A percentile compares a stretch with the other conserved stretches of the same genome.
These are phyloP conservation scores for Suillus subluteus DNA, from an alignment of 768 basidiomycete species.

Conservation along the genomic window DNA sequence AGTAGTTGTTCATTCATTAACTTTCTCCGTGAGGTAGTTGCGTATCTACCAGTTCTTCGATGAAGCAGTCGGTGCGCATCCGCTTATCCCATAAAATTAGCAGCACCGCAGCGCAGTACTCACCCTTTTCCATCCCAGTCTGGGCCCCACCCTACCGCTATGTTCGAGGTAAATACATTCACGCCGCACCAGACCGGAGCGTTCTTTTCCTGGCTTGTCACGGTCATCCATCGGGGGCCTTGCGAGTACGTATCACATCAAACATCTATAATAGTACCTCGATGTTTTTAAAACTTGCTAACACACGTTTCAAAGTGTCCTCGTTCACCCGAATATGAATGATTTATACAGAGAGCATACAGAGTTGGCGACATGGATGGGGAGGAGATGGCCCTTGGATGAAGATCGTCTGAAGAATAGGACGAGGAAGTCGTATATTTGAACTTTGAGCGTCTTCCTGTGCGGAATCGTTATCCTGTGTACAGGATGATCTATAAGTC, in stretches of 20 bases:
- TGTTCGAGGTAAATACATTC: slow-evolving; percentile 74
- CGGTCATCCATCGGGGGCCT: slow-evolving; percentile 60
- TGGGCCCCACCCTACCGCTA: slow-evolving; percentile 71
- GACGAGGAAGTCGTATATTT: neutral
- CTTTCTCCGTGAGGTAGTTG: slow-evolving; percentile 41
- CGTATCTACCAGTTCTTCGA: slow-evolving; percentile 66
- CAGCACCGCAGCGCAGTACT: neutral
- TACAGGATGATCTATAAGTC: neutral
- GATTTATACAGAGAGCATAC: slow-evolving; percentile 61
- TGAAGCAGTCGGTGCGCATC: slow-evolving; percentile 49
- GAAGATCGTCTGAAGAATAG: neutral
- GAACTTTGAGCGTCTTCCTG: too few relatives aligned
- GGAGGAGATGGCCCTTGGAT: slow-evolving; percentile 55
- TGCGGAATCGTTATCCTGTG: neutral
- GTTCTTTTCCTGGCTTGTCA: slow-evolving; percentile 64
- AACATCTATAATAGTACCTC: neutral
- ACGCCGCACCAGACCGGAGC: slow-evolving; percentile 70
- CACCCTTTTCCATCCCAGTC: slow-evolving; percentile 9
- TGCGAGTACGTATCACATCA: slow-evolving; percentile 56
- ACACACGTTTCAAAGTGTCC: slow-evolving; percentile 45
- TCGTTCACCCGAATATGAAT: slow-evolving; percentile 72
- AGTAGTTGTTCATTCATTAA: neutral
- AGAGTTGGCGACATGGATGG: slow-evolving; percentile 69
- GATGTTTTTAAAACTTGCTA: neutral
- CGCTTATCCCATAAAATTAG: neutral